These are phyloP conservation scores for Trichosporon asahii DNA, from an alignment of 1,284 basidiomycete genomes.

Conservation along the genomic window DNA sequence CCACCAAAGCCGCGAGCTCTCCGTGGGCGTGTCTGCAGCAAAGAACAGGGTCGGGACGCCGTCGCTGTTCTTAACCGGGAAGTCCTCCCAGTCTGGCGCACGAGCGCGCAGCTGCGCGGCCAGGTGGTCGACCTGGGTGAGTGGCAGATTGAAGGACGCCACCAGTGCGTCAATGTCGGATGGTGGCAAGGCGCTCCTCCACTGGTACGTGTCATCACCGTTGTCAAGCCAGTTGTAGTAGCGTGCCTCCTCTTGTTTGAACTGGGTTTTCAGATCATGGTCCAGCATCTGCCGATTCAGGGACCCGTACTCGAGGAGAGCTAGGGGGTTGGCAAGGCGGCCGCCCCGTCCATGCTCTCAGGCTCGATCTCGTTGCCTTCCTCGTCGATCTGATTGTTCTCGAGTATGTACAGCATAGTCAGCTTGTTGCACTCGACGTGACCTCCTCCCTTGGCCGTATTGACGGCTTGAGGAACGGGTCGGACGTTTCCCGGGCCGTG, in stretches of 20 bases:
- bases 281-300: not conserved
- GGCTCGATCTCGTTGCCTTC: not conserved
- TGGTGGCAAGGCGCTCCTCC: not conserved
- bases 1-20: not conserved
- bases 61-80: not conserved
- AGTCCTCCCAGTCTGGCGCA: not conserved
- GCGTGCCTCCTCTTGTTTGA: not conserved
- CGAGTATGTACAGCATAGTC: not conserved
- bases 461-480: not conserved
- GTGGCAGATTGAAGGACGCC: not conserved
- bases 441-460: not conserved
- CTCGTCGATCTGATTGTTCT: not conserved
- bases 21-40: not conserved
- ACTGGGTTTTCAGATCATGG: not conserved
- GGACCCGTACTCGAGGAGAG: not conserved
- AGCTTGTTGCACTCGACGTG: not conserved
- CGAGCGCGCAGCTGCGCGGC: not conserved
- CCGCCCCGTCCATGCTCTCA: not conserved
- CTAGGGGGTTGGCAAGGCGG: not conserved
- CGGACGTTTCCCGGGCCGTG: not conserved
- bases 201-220: not conserved
- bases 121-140: not conserved
- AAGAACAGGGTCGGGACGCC: not conserved
- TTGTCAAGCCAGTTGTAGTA: not conserved
- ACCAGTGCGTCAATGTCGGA: not conserved